Percentiles rank a stretch among this genome's conserved stretches.
These are phyloP conservation scores for Boletus tylopilopsis DNA, from an alignment of 768 basidiomycete genomes.

Conservation along the genomic window DNA sequence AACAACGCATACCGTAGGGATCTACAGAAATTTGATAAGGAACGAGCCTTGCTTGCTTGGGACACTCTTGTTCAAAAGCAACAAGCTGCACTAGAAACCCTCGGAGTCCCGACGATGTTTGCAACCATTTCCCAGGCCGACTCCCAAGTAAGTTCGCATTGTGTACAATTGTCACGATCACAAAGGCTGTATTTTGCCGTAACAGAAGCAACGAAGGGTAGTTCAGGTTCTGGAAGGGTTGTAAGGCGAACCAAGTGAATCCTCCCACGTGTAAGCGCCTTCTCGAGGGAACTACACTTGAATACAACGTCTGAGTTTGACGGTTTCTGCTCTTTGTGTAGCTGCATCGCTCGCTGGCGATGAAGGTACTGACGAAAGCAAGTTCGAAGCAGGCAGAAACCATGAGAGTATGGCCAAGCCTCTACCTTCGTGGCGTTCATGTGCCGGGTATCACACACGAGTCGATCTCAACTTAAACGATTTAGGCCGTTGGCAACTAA, in stretches of 20 bases:
- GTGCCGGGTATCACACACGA: neutral
- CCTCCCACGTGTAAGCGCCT: conserved; percentile 1
- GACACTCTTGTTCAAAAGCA: conserved; percentile 70
- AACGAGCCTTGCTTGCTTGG: conserved; percentile 71
- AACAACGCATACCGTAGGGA: conserved; percentile 62
- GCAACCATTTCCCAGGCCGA: conserved; percentile 44
- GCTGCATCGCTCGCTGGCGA: neutral
- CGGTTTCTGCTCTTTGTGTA: neutral
- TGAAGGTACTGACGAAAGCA: neutral
- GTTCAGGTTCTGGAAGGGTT: conserved; percentile 62
- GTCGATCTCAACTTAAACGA: conserved; percentile 7
- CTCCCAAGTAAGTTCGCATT: conserved; percentile 48
- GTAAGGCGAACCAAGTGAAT: conserved; percentile 20
- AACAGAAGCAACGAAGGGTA: conserved; percentile 67
- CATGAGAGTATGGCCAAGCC: neutral
- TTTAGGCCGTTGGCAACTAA: neutral
- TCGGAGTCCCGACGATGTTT: conserved; percentile 73
- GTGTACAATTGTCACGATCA: neutral
- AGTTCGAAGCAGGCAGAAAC: neutral
- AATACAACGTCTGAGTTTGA: neutral
- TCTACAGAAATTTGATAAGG: conserved; percentile 62
- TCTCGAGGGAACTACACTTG: neutral
- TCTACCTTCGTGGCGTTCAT: conserved; percentile 13
- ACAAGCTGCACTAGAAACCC: conserved; percentile 55
- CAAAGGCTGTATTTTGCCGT: neutral